Base-by-base conservation (phyloP, 164 flowering plant species). In the Paratinospora sagittata region DNA sequence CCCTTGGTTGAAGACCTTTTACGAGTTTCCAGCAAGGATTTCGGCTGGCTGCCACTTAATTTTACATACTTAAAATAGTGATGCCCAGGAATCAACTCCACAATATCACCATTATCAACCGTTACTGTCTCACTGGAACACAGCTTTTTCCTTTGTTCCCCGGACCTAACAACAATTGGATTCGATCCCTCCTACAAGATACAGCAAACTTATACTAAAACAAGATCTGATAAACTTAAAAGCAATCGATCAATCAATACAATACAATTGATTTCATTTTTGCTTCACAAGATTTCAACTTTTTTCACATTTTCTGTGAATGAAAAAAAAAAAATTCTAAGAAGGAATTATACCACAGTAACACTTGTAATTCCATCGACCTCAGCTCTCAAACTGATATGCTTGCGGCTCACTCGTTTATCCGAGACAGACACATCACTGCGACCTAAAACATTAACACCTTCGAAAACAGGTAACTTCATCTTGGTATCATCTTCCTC, bases 31-130 rank as follows among this genome's bases (percentile, higher is more conserved):
- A 21, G 30, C 14, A 79, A 66, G 74, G 69, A 49, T 55, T 65
- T 70, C 6, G 70, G 72, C 30, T 73, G 70, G 47, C 66, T 70
- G 68, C 49, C 63, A 63, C 27, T 30, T 57, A 72, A 33, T 6
- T 65, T 37, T 21, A 80, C 78, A 62, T 82, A 91, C 80, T 85
- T 91, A 73, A 84, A 96, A 68, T 80, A 74, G 76, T 91, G 80
- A 74, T 82, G 81, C 8, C 99, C 96, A 19, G 99, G 99, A 66
- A 96, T 91, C 76, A 96, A 77, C 89, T 96, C 96, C 62, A 96
- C 76, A 45, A 89, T 60, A 80, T 88, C 96, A 66, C 90, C 97
- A 79, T 80, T 19, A 61, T 41, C 52, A 70, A 96, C 69, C 3
- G 45, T 41, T 26, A 39, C 80, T 55, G 74, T 82, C 49, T 89